Evolutionary conservation across 1,284 basidiomycete genomes (phyloP).

Genomic region (Vanrija sp.): DNA sequence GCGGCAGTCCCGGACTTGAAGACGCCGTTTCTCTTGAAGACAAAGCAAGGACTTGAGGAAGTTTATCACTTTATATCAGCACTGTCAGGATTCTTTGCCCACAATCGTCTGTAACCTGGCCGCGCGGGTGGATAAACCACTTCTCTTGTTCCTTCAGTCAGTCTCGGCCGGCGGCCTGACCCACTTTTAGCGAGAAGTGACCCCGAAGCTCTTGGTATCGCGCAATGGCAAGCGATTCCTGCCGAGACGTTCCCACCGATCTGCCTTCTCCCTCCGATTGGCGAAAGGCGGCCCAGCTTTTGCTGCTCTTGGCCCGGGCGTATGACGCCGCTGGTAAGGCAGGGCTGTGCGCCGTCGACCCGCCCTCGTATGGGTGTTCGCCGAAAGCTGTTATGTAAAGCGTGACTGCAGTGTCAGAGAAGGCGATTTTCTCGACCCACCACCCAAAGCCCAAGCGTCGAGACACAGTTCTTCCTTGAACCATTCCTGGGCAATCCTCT

Average conservation of each 20-base stretch:
- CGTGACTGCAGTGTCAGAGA: constrained; percentile 3
- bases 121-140: neutral
- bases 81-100: neutral
- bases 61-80: neutral
- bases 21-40: neutral
- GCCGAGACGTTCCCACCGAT: neutral
- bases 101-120: neutral
- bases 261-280: neutral
- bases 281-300: constrained; percentile 3
- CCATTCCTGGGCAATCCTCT: constrained; percentile 16
- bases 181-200: no score
- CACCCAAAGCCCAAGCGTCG: constrained; percentile 27
- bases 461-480: constrained; percentile 16
- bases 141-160: neutral
- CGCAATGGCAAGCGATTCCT: neutral
- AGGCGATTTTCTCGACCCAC: constrained; percentile 11
- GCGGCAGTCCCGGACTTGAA: neutral
- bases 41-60: constrained; percentile 7
- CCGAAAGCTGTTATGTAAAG: constrained; percentile 6
- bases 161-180: neutral
- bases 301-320: neutral
- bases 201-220: no score
- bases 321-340: neutral
- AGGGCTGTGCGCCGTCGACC: no score
- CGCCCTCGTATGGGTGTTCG: constrained; percentile 8